Evolutionary conservation across 176 grass and related monocot species (phyloP), one percentile per base, ranked within the genome.

Genomic region (Saccharum spontaneum): DNA sequence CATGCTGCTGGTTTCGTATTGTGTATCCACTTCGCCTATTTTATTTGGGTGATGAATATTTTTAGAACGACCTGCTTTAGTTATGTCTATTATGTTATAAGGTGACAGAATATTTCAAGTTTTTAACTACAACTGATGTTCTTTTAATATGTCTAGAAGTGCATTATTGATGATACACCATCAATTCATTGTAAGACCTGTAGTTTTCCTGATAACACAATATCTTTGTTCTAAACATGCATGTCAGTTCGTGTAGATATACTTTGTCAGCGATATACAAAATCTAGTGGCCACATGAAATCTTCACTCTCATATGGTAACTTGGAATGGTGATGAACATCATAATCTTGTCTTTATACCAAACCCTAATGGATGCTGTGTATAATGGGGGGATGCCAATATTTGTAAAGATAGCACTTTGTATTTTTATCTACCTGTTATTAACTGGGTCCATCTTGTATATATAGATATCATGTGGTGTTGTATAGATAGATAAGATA

Each of bases 401-500:
- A 50, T 50, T 50, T 77, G 30, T 23, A 64, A 44, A 77, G 12
- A 69, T 40, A 54, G 22, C 15, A 69, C 10, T 40, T 30, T n/a
- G 41, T 16, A 18, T 41, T 72, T 73, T 36, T 48, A 41, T 48
- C 67, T 63, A 16, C 34, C 62, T 66, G 17, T 59, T 66, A 69
- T 82, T 63, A 82, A 24, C 37, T 28, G 41, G 64, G 38, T 7
- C 10, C 10, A 1, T 26, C 10, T 74, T 62, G 23, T 76, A 52
- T 44, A 77, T 14, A 70, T 61, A 61, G 50, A 54, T 54, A 78
- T 65, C 39, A 41, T 77, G 34, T 1, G 8, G 2, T 61, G 10
- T 48, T 75, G 38, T 82, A 55, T 37, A 77, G 57, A 55, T 37
- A 77, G 57, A 61, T 61, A 61, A 24, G 57, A 61, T 69, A 30